Base-by-base conservation (phyloP, 2,329 filamentous ascomycete species). In the Colletotrichum aenigma region DNA sequence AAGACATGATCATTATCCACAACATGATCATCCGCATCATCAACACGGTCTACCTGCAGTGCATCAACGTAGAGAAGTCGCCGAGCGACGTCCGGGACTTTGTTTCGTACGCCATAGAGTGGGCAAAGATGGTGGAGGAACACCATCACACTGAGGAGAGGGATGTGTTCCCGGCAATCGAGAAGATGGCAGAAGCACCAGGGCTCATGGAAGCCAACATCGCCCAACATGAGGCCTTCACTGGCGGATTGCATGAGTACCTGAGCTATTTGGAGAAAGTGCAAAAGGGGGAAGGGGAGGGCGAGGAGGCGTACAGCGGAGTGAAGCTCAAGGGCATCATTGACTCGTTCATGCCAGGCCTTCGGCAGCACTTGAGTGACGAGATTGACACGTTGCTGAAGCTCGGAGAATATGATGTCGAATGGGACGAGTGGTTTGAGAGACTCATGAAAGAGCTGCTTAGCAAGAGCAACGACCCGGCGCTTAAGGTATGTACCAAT, bases 331-430 rank as follows among this genome's bases (percentile, higher is more conserved):
- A 72, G 18, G 18, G 28, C 8, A 79, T 85, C 24, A 81, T 87
- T 62, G 83, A 86, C 78, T 73, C 56, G 2, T 86, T 88, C 66
- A 85, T 81, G 43, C 78, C 81, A 1, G 76, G 77, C 6, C 76
- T 88, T 70, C 77, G 78, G 48, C 67, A 80, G 43, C 87, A 88
- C 76, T 78, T 88, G 13, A 77, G 76, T 4, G 82, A 86, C 8
- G 86, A 88, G 77, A 84, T 88, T 58, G 78, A 79, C 38, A 82
- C 82, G 52, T 81, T 88, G 18, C 65, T 84, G 52, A 79, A 66
- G 2, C 78, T 87, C 18, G 78, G 79, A 8, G 78, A 81, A 68
- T 85, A 82, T 64, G 82, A 81, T 30, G 79, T 81, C 43, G 81
- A 86, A 74, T 86, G 84, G 84, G 79, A 76, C 24, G 73, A 38